These are phyloP conservation scores for Tulasnella sp. DNA, from an alignment of 768 basidiomycete species.

Conservation along the genomic window DNA sequence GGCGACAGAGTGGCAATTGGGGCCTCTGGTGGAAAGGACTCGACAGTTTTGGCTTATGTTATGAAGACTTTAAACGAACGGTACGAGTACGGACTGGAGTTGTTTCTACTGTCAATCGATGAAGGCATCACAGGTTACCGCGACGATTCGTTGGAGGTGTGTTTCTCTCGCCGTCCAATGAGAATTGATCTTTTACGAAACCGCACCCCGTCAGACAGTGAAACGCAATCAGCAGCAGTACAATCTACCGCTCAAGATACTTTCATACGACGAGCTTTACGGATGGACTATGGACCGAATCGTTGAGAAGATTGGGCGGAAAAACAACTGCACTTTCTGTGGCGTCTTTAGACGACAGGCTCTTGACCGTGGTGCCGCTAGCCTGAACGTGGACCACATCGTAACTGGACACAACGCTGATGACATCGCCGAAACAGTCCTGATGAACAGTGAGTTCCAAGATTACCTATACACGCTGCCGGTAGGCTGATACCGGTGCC, in stretches of 20 bases:
- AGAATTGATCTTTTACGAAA: conserved; percentile 11
- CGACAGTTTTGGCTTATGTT: conserved; percentile 93
- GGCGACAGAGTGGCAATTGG: conserved; percentile 96
- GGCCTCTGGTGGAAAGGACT: conserved; percentile 98
- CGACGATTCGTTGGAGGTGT: conserved; percentile 91
- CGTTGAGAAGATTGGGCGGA: conserved; percentile 87
- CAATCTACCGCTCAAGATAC: conserved; percentile 87
- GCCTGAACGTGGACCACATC: conserved; percentile 88
- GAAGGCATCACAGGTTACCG: conserved; percentile 98
- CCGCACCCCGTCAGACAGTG: conserved; percentile 61
- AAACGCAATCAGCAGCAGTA: conserved; percentile 96
- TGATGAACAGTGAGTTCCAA: conserved; percentile 85
- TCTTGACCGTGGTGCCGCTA: conserved; percentile 85
- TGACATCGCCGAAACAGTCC: conserved; percentile 95
- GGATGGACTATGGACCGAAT: conserved; percentile 99
- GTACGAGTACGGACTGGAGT: conserved; percentile 82
- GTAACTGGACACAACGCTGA: conserved; percentile 99
- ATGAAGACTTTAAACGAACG: conserved; percentile 94
- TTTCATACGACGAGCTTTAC: conserved; percentile 92
- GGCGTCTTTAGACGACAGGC: conserved; percentile 97
- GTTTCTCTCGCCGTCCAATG: conserved; percentile 12
- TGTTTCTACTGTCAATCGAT: conserved; percentile 92
- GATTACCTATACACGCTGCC: background rate
- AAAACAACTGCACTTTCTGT: conserved; percentile 99
- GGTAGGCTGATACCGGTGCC: background rate